These are phyloP conservation scores for Haplosporangium sp. DNA, from an alignment of 371 early-diverging fungal genomes.

Conservation along the genomic window DNA sequence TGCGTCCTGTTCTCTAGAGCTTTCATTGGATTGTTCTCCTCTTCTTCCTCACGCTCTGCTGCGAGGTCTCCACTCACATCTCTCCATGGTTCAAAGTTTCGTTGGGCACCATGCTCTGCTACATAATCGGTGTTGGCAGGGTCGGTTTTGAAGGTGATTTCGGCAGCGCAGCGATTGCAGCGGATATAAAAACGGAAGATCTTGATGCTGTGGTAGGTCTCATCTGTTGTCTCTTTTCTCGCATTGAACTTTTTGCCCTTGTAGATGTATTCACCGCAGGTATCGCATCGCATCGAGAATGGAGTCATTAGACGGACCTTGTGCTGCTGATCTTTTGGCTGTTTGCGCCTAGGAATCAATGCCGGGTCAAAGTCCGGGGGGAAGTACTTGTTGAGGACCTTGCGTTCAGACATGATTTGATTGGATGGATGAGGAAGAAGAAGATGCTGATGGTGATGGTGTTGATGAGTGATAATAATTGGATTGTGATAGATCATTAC, in stretches of 20 bases:
- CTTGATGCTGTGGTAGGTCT: constrained; percentile 87
- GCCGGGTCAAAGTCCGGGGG: constrained; percentile 96
- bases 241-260: constrained; percentile 99
- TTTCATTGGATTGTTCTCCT: constrained; percentile 92
- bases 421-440: background rate
- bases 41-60: constrained; percentile 77
- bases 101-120: constrained; percentile 91
- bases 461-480: too few species aligned
- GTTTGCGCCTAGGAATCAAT: constrained; percentile 76
- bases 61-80: constrained; percentile 55
- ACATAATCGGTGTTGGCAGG: constrained; percentile 96
- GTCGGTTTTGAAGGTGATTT: constrained; percentile 98
- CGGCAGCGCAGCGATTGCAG: constrained; percentile 94
- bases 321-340: constrained; percentile 84
- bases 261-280: constrained; percentile 96
- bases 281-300: constrained; percentile 96
- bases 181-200: constrained; percentile 97
- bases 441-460: background rate
- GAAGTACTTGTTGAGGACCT: constrained; percentile 92
- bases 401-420: constrained; percentile 80
- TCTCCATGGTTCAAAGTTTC: constrained; percentile 98
- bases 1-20: constrained; percentile 93
- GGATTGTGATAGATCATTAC: too few species aligned
- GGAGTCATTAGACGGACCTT: constrained; percentile 98
- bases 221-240: constrained; percentile 88